Evolutionary conservation across 805 yeast species (phyloP).

Genomic region (Yarrowia hollandica): DNA sequence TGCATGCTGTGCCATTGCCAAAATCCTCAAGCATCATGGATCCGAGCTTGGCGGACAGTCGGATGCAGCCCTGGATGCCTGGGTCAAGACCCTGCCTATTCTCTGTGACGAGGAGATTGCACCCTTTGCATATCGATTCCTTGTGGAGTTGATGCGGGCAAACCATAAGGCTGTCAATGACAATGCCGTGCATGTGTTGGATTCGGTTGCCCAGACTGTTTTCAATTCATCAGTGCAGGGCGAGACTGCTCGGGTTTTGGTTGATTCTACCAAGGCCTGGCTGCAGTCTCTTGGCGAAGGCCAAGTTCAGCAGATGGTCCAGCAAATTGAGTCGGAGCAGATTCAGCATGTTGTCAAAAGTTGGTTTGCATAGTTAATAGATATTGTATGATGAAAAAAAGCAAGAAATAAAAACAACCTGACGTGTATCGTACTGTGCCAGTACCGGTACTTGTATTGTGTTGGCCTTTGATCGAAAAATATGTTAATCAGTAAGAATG

Average conservation of each 20-base stretch:
- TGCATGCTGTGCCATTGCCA: conserved; percentile 78
- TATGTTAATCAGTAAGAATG: too few relatives aligned
- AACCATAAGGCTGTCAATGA: conserved; percentile 58
- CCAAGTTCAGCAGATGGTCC: conserved; percentile 13
- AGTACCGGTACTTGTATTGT: too few relatives aligned
- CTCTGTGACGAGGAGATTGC: conserved; percentile 87
- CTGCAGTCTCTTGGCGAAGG: conserved; percentile 39
- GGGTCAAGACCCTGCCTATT: conserved; percentile 83
- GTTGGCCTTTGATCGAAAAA: too few relatives aligned
- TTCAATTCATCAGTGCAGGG: conserved; percentile 67
- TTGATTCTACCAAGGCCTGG: conserved; percentile 61
- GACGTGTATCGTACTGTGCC: too few relatives aligned
- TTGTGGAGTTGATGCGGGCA: conserved; percentile 67
- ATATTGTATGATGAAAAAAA: neutral
- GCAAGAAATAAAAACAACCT: neutral
- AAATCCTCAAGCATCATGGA: conserved; percentile 69
- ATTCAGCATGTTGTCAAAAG: conserved; percentile 11
- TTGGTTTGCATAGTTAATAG: conserved; percentile 26
- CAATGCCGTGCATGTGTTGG: conserved; percentile 62
- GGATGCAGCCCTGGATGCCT: conserved; percentile 62
- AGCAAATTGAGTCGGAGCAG: neutral
- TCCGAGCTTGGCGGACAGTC: conserved; percentile 54
- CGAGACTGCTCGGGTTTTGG: conserved; percentile 65
- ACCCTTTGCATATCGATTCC: conserved; percentile 72
- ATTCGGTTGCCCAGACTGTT: conserved; percentile 71